Percentiles rank a stretch among this genome's conserved stretches.
phyloP scores from a whole-genome alignment of 1,139 yeast species.

The Yamadazyma conglobata region DNA sequence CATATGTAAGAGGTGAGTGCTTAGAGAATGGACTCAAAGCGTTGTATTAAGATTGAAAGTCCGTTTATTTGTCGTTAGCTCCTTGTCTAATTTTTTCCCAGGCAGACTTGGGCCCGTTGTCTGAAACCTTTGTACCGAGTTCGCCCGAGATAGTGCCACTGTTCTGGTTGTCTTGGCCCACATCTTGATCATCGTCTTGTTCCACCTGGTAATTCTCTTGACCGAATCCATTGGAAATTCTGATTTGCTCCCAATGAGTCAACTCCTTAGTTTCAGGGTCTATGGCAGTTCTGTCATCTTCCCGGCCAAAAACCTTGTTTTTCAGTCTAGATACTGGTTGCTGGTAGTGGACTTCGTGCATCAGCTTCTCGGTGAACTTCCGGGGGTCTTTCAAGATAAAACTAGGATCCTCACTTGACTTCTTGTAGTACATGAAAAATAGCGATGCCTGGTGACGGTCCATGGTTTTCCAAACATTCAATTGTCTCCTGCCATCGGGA shows the following conservation, averaged over 20 bases:
- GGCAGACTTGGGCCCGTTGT: constrained; percentile 2
- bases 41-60: neutral
- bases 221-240: constrained; percentile 28
- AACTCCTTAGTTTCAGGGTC: constrained; percentile 10
- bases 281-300: constrained; percentile 7
- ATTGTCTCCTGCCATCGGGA: constrained; percentile 16
- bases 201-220: neutral
- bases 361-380: constrained; percentile 18
- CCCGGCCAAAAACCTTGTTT: constrained; percentile 10
- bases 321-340: constrained; percentile 15
- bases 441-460: constrained; percentile 35
- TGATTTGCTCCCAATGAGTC: constrained; percentile 32
- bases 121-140: neutral
- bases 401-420: constrained; percentile 32
- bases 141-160: too few relatives aligned
- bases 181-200: neutral
- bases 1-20: neutral
- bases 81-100: constrained; percentile 9
- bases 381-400: constrained; percentile 29
- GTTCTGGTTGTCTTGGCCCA: too few relatives aligned
- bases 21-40: too few relatives aligned
- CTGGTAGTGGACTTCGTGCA: constrained; percentile 28
- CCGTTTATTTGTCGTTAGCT: neutral
- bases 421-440: constrained; percentile 34
- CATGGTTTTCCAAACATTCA: constrained; percentile 36